Base-by-base conservation (phyloP, 768 basidiomycete genomes). In the Mycena galericulata region DNA sequence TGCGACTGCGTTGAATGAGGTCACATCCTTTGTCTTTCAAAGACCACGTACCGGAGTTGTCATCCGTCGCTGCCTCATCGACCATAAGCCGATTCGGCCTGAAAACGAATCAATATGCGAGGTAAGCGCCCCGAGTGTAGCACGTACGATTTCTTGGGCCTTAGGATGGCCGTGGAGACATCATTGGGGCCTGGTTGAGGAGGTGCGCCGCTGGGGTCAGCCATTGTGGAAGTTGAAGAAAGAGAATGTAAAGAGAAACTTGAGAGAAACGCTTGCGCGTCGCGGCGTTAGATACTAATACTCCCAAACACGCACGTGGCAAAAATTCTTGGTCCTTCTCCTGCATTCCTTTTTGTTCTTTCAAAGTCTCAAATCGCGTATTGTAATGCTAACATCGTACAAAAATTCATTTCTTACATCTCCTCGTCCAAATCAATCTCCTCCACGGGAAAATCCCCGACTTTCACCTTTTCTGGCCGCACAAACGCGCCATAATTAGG, bases 71-170 rank as follows among this genome's bases (percentile, higher is more conserved):
- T 38, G 96, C 90, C 78, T 99, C 98, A 76, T 99, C 97, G 72
- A 98, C 97, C 76, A 99, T 94, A 70, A 99, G 89, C 78, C 97
- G 95, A 85, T 98, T 98, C 34, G 98, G 97, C 26, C 97, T 99
- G 75, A 5, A 74, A 58, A 69, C 64, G 20, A 54, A 64, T 66
- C 71, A 66, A 70, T 36, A 75, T 61, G 61, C 68, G 71, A 74
- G 64, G 62, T 7, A 43, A 59, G 32, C 50, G 41, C 45, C 46
- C 34, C 69, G 29, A 49, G 49, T 69, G 61, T 24, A 32, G 49
- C 22, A 87, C 95, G 72, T 79, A 98, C 97, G 95, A 97, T 87
- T 98, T 97, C 93, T 99, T 99, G 71, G 92, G 92, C 69, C 98
- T 85, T 67, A 99, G 86, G 79, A 99, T 99, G 53, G 97, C 97